These are phyloP conservation scores for Amorphotheca resinae DNA, from an alignment of 495 filamentous ascomycete species.

Conservation along the genomic window DNA sequence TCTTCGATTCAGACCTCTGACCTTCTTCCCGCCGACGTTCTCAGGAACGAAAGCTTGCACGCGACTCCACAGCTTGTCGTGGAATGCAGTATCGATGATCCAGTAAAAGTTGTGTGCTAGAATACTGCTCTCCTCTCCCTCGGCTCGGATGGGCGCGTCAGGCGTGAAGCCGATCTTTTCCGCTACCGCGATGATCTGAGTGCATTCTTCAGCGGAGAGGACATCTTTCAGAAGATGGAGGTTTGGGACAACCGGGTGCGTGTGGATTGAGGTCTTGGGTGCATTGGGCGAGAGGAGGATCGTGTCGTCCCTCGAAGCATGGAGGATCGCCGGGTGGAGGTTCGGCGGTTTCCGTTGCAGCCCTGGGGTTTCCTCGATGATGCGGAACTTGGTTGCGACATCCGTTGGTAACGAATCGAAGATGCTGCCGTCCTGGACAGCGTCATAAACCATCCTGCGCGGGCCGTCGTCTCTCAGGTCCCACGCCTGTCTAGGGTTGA, in stretches of 20 bases:
- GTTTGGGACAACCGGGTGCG: slow-evolving; percentile 30
- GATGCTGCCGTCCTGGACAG: slow-evolving; percentile 26
- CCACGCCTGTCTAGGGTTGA: slow-evolving; percentile 26
- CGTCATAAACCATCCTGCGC: slow-evolving; percentile 22
- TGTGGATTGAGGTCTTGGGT: slow-evolving; percentile 22
- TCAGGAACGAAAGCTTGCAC: slow-evolving; percentile 28
- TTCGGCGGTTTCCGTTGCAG: slow-evolving; percentile 35
- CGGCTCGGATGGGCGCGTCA: slow-evolving; percentile 32
- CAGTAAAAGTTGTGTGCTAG: slow-evolving; percentile 42
- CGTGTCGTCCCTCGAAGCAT: slow-evolving; percentile 26
- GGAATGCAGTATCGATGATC: slow-evolving; percentile 31
- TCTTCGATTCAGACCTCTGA: slow-evolving; percentile 32
- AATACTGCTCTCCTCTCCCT: slow-evolving; percentile 30
- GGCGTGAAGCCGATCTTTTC: slow-evolving; percentile 33
- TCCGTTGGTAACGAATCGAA: slow-evolving; percentile 14
- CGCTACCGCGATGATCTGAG: slow-evolving; percentile 32
- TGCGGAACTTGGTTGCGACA: slow-evolving; percentile 20
- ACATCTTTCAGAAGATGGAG: slow-evolving; percentile 28
- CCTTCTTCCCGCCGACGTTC: slow-evolving; percentile 24
- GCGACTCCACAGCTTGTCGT: slow-evolving; percentile 30
- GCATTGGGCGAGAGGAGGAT: slow-evolving; percentile 22
- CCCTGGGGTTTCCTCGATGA: slow-evolving; percentile 32
- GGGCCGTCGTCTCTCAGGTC: slow-evolving; percentile 17
- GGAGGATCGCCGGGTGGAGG: slow-evolving; percentile 32
- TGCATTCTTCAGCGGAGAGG: slow-evolving; percentile 29